Percentiles rank a stretch among this genome's conserved stretches.
phyloP scores from a whole-genome alignment of 2,329 filamentous ascomycete genomes.

The Aspergillus terreus region DNA sequence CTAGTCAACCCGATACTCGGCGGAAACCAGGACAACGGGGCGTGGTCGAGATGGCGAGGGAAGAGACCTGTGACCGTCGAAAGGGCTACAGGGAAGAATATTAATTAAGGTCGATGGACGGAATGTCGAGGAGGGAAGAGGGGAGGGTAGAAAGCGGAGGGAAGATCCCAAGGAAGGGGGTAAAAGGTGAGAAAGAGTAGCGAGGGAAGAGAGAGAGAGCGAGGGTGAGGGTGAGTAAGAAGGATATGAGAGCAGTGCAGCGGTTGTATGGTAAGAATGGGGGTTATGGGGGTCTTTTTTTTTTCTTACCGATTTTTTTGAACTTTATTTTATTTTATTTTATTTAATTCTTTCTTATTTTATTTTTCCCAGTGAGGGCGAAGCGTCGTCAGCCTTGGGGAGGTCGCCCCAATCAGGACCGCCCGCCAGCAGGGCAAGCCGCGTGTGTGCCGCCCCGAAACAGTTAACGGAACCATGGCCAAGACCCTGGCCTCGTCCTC shows the following conservation, averaged over 20 bases:
- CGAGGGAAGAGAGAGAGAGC: constrained; percentile 8
- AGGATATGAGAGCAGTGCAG: constrained; percentile 1
- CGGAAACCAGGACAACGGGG: constrained; percentile 24
- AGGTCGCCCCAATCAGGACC: constrained; percentile 32
- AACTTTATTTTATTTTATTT: constrained; percentile 1
- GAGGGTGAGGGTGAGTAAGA: constrained; percentile 9
- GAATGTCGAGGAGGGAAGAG: background rate
- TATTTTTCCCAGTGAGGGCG: constrained; percentile 17
- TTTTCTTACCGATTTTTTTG: constrained; percentile 3
- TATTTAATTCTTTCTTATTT: constrained; percentile 9
- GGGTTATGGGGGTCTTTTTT: background rate
- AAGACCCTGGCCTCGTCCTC: constrained; percentile 21
- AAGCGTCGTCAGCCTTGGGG: constrained; percentile 36
- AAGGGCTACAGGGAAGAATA: constrained; percentile 2
- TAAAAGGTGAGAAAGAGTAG: constrained; percentile 13
- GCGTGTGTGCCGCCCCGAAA: constrained; percentile 32
- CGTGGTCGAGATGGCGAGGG: background rate
- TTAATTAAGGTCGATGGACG: background rate
- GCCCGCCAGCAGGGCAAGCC: constrained; percentile 29
- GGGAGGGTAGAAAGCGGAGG: constrained; percentile 7
- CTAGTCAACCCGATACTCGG: constrained; percentile 18
- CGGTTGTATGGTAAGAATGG: background rate
- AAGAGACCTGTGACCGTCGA: background rate
- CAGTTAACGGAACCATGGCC: constrained; percentile 25
- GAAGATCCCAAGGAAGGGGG: constrained; percentile 9